Evolutionary conservation across 2,329 filamentous ascomycete species (phyloP), one percentile per base, ranked within the genome.

Genomic region (Exophiala sideris): DNA sequence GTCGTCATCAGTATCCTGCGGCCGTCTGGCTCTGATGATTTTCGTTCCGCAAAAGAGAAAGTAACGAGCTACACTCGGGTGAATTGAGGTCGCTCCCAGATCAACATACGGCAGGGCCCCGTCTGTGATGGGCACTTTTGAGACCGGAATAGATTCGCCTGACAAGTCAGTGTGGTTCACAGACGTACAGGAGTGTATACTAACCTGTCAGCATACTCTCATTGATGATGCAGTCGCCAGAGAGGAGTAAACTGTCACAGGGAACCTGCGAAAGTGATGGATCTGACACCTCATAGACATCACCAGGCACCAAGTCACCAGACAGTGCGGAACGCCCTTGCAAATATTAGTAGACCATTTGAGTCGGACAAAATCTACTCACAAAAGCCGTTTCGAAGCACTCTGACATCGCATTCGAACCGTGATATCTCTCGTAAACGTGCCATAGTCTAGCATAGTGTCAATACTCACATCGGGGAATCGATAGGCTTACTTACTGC

Each of bases 141-240:
- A 96, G 1, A 99, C 92, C 2, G 94, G 95, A 3, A 99, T 91
- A 38, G 94, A 97, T 76, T 99, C 94, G 54, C 92, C 88, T 82
- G 9, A 29, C 12, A 5, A 29, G 21, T 59, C 33, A 59, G 45
- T 11, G 45, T 12, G 48, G 32, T 9, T 32, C 24, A 42, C 18
- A 32, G 12, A 33, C 18, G 18, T 12, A 20, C 2, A 16, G 24
- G 10, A 11, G n/a, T 35, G 5, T 9, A 18, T 7, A 59, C 67
- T 60, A 67, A 79, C 77, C 84, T 36, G 94, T 99, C 34, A 99
- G 82, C 94, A 99, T 99, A 73, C 94, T 97, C 73, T 99, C 94
- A 66, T 99, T 99, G 61, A 99, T 91, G 59, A 99, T 97, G 66
- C 91, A 96, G 71, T 99, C 95, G 38, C 94, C 95, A 48, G 89